These are phyloP conservation scores for Tripterygium wilfordii DNA, from an alignment of 177 flowering plant genomes.

Conservation along the genomic window DNA sequence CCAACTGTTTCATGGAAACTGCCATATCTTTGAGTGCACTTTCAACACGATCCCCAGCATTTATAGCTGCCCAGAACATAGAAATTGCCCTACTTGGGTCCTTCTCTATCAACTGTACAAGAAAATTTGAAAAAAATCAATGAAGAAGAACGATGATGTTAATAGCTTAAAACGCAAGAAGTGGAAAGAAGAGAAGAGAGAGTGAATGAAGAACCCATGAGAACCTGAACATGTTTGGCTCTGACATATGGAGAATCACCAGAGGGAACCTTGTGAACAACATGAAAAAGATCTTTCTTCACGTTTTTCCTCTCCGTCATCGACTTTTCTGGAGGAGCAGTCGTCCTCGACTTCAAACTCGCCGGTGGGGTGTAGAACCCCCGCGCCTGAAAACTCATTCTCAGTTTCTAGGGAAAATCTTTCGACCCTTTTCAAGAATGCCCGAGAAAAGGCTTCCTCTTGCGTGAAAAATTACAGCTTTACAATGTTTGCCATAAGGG, in stretches of 20 bases:
- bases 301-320: constrained; percentile 26
- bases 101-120: constrained; percentile 61
- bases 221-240: constrained; percentile 90
- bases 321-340: too few relatives aligned
- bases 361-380: too few relatives aligned
- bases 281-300: constrained; percentile 40
- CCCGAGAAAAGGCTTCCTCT: too few relatives aligned
- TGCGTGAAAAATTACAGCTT: too few relatives aligned
- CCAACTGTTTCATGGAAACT: constrained; percentile 77
- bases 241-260: constrained; percentile 81
- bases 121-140: too few relatives aligned
- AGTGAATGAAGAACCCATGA: background rate
- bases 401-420: too few relatives aligned
- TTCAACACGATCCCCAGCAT: constrained; percentile 78
- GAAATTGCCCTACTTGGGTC: constrained; percentile 72
- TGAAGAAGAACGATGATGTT: too few relatives aligned
- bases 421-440: too few relatives aligned
- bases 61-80: constrained; percentile 82
- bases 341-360: too few relatives aligned
- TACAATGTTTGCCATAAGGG: too few relatives aligned
- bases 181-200: background rate
- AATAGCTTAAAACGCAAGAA: too few relatives aligned
- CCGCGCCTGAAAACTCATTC: too few relatives aligned
- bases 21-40: constrained; percentile 98
- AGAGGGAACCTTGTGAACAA: constrained; percentile 63